Conservation (phyloP, 192 early-diverging fungal genomes). For the Piromyces sp. region DNA sequence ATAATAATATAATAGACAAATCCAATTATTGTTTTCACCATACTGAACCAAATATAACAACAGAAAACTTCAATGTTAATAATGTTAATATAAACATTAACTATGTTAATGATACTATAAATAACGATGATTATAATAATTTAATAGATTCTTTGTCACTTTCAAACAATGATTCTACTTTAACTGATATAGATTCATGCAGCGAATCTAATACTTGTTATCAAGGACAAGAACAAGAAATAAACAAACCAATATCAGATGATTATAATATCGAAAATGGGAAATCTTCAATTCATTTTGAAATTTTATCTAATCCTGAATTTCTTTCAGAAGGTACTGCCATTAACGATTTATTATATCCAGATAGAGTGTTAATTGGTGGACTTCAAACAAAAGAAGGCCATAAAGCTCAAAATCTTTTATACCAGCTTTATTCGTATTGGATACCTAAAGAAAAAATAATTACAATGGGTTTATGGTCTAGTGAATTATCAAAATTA, state of each 20-base stretch:
- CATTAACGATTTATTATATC: constrained; percentile 58
- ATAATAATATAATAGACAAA: background rate
- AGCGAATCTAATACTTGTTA: background rate
- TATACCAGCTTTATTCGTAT: constrained; percentile 59
- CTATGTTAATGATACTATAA: background rate
- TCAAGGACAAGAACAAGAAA: background rate
- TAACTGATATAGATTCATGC: background rate
- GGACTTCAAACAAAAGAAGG: constrained; percentile 52
- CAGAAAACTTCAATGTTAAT: no score
- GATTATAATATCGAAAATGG: background rate
- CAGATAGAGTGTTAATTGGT: constrained; percentile 83
- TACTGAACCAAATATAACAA: no score
- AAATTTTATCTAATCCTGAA: constrained; percentile 85
- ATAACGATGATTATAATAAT: background rate
- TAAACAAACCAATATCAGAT: background rate
- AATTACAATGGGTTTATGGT: constrained; percentile 83
- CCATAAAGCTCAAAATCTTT: constrained; percentile 51
- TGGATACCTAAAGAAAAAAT: constrained; percentile 76
- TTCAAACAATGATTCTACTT: background rate
- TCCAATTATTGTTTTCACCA: no score
- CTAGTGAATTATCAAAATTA: constrained; percentile 85
- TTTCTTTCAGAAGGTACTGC: constrained; percentile 90
- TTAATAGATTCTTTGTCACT: background rate
- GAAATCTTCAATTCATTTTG: constrained; percentile 39
- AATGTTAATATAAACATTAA: background rate